phyloP scores from a whole-genome alignment of 169 alveolate genomes.

The Amoebophrya sp. region DNA sequence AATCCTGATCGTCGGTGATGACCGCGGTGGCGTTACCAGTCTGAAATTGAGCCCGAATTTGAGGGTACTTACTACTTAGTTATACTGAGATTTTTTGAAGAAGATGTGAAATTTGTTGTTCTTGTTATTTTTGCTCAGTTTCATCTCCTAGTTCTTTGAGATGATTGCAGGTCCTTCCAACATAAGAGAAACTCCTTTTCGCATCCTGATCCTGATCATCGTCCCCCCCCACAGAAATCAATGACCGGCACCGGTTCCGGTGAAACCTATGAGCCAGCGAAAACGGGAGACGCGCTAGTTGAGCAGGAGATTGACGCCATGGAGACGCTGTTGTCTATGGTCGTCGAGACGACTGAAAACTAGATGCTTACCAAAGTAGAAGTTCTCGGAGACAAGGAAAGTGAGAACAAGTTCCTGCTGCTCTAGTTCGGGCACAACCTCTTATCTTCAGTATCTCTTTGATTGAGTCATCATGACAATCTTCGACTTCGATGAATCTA shows the following conservation, averaged over 20 bases:
- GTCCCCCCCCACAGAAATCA: background rate
- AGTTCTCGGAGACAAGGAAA: background rate
- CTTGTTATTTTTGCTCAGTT: too few relatives aligned
- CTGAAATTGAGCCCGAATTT: conserved; percentile 72
- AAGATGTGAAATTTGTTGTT: too few relatives aligned
- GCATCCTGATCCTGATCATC: too few relatives aligned
- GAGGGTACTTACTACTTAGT: conserved; percentile 21
- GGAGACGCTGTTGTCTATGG: background rate
- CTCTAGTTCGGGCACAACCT: too few relatives aligned
- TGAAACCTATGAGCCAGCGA: background rate
- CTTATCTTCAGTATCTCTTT: too few relatives aligned
- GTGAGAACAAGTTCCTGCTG: background rate
- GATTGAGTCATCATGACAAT: too few relatives aligned
- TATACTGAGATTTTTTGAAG: background rate
- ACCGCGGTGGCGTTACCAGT: conserved; percentile 75
- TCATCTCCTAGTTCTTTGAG: too few relatives aligned
- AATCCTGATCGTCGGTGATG: conserved; percentile 75
- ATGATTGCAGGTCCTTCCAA: too few relatives aligned
- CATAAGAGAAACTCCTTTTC: too few relatives aligned
- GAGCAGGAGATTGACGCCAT: background rate
- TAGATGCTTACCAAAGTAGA: background rate
- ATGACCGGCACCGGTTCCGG: background rate
- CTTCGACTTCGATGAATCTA: too few relatives aligned
- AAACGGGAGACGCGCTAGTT: background rate
- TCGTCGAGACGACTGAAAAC: background rate